A percentile compares a stretch with the other conserved stretches of the same genome.
Conservation (phyloP, 2,329 filamentous ascomycete genomes). For the Arthrobotrys sinensis region DNA sequence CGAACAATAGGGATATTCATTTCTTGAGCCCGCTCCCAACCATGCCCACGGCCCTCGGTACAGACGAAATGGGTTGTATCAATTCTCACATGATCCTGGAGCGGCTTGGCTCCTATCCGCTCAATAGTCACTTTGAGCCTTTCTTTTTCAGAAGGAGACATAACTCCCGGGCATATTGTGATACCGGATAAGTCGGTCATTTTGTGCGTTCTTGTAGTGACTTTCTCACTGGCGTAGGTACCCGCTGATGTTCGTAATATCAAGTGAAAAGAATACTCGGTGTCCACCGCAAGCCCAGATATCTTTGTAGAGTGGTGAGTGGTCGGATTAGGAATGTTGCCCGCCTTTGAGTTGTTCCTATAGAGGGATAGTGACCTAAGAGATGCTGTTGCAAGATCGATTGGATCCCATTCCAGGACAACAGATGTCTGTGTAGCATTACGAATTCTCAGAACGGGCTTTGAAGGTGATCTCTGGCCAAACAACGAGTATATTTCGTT, state of each 20-base stretch:
- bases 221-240: constrained; percentile 84
- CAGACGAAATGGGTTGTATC: constrained; percentile 99
- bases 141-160: constrained; percentile 79
- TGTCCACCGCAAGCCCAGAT: constrained; percentile 93
- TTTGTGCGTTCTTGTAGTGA: constrained; percentile 92
- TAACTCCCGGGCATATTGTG: constrained; percentile 90
- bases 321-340: constrained; percentile 88
- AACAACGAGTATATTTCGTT: constrained; percentile 89
- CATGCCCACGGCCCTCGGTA: constrained; percentile 87
- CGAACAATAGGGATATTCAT: constrained; percentile 98
- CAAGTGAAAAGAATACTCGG: constrained; percentile 94
- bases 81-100: constrained; percentile 90
- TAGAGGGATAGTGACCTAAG: constrained; percentile 90
- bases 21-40: constrained; percentile 97
- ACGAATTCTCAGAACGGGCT: constrained; percentile 87
- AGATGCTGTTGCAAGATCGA: constrained; percentile 91
- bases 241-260: constrained; percentile 92
- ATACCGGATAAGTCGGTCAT: constrained; percentile 98
- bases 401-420: constrained; percentile 97
- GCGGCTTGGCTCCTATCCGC: constrained; percentile 86
- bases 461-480: constrained; percentile 81
- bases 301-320: constrained; percentile 97
- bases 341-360: constrained; percentile 96
- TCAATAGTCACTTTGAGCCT: constrained; percentile 82
- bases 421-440: constrained; percentile 99